Evolutionary conservation across 2,329 filamentous ascomycete genomes (phyloP), one percentile per base, ranked within the genome.

Genomic region (Clarireedia paspali): DNA sequence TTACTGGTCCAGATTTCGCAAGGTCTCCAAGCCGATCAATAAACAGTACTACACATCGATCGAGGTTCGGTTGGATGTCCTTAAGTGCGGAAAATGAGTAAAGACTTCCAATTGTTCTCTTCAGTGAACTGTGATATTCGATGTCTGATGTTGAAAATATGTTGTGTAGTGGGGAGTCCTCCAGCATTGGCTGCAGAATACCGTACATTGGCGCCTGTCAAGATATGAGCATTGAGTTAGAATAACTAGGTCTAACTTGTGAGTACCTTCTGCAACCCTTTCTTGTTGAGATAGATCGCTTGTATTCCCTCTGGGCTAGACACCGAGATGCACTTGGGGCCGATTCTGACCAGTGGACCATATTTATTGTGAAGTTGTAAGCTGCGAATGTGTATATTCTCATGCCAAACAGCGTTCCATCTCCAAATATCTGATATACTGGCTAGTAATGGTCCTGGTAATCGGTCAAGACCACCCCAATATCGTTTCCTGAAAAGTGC

Each of bases 261-360:
- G 20, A 26, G 10, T 47, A 36, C 54, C 50, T 59, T 59, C 15
- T 24, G 20, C 26, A 53, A 59, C 3, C 14, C 15, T 14, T 30
- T 46, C 9, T 50, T 46, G 12, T 42, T n/a, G 9, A 45, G 36
- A 45, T 59, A 54, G 15, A 59, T 54, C 5, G 38, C 34, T 12
- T 17, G 34, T 6, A 59, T 53, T 36, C 26, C 44, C 4, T 47
- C 45, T 12, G 57, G 44, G 48, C 57, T 55, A 6, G 48, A 39
- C 10, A 47, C 50, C 1, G 48, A 52, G 5, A 57, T 47, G 17
- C 24, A 9, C 14, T 57, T 54, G 14, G 57, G 57, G 10, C 54
- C 55, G 45, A 42, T 53, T n/a, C 57, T 47, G 14, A 59, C 50
- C 6, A 59, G 42, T 14, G 46, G 39, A 10, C 57, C 57, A 26